Conservation (phyloP, 495 filamentous ascomycete genomes). For the Penicillium canariense region DNA sequence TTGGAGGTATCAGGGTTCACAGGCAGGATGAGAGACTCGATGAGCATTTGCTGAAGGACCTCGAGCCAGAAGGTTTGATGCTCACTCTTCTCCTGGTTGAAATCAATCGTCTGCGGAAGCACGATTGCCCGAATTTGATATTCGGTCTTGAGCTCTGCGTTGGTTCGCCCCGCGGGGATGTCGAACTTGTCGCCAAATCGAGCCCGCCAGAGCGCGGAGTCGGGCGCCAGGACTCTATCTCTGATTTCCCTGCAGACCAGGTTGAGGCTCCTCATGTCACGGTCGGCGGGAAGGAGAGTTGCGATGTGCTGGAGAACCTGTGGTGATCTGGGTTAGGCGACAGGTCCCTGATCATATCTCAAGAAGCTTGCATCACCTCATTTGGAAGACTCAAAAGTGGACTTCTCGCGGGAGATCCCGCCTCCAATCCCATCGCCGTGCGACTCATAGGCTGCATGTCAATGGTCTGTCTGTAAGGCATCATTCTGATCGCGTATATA, state of each 20-base stretch:
- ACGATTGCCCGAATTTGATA: constrained; percentile 35
- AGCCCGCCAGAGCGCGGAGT: constrained; percentile 34
- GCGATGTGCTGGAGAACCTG: constrained; percentile 45
- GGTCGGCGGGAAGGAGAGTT: constrained; percentile 28
- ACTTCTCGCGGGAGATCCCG: background rate
- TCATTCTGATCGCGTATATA: too few relatives aligned
- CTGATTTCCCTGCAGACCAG: constrained; percentile 25
- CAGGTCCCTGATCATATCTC: background rate
- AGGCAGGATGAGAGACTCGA: constrained; percentile 16
- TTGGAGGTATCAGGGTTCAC: constrained; percentile 18
- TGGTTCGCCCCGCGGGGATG: constrained; percentile 13
- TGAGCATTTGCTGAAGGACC: constrained; percentile 29
- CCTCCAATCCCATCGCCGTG: background rate
- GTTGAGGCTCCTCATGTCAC: constrained; percentile 32
- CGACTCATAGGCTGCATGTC: too few relatives aligned
- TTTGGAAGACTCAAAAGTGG: constrained; percentile 23
- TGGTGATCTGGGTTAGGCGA: background rate
- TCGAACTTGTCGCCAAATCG: constrained; percentile 39
- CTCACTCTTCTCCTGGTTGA: constrained; percentile 17
- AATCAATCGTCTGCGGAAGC: constrained; percentile 19
- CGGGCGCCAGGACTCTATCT: constrained; percentile 12
- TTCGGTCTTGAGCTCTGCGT: constrained; percentile 27
- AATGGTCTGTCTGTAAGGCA: too few relatives aligned
- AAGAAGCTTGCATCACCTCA: constrained; percentile 18
- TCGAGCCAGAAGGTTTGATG: constrained; percentile 29